These are phyloP conservation scores for Manihot esculenta DNA, from an alignment of 441 rosid genomes.

Conservation along the genomic window DNA sequence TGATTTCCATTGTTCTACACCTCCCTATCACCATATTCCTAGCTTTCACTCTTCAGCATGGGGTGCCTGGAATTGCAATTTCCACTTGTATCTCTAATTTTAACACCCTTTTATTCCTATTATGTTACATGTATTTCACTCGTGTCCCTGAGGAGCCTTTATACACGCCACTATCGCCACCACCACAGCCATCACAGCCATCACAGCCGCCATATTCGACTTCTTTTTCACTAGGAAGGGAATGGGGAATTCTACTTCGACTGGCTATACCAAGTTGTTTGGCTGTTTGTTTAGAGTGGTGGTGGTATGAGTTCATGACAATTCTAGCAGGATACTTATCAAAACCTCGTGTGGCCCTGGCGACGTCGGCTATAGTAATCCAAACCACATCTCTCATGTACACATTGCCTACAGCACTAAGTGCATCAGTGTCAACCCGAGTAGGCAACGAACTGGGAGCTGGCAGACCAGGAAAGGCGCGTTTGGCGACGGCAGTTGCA, in stretches of 20 bases:
- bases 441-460: conserved; percentile 92
- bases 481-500: conserved; percentile 47
- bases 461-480: conserved; percentile 54
- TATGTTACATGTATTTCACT: conserved; percentile 44
- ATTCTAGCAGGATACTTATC: conserved; percentile 68
- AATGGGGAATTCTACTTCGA: conserved; percentile 58
- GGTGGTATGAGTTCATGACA: conserved; percentile 99
- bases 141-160: conserved; percentile 5
- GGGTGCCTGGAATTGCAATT: conserved; percentile 76
- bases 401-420: conserved; percentile 70
- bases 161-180: conserved; percentile 18
- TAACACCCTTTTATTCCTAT: conserved; percentile 53
- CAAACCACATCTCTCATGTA: conserved; percentile 86
- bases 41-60: conserved; percentile 52
- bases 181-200: neutral
- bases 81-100: conserved; percentile 63
- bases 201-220: neutral
- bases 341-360: conserved; percentile 53
- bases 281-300: conserved; percentile 90
- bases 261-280: conserved; percentile 76
- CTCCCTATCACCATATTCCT: conserved; percentile 53
- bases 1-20: conserved; percentile 52
- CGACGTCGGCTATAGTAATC: conserved; percentile 72
- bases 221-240: conserved; percentile 19
- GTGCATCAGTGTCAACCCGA: conserved; percentile 72